These are phyloP conservation scores for Podospora conica DNA, from an alignment of 495 filamentous ascomycete species.

Conservation along the genomic window DNA sequence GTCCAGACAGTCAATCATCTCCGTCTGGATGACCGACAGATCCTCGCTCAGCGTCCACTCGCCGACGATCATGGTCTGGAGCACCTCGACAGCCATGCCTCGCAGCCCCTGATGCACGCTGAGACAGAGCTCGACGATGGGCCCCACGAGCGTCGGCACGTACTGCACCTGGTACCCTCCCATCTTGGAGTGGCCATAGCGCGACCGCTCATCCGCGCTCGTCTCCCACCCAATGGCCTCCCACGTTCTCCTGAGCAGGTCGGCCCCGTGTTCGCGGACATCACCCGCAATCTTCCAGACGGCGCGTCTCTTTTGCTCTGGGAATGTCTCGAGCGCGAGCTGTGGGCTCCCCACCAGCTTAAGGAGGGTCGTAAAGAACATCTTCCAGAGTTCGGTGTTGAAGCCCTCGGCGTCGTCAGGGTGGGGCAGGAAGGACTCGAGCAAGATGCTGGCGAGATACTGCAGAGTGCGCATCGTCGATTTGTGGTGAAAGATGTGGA, in stretches of 20 bases:
- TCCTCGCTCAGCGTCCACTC: conserved; percentile 98
- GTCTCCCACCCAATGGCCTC: conserved; percentile 97
- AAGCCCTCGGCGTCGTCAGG: conserved; percentile 91
- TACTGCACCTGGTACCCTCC: conserved; percentile 98
- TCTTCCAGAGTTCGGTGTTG: conserved; percentile 87
- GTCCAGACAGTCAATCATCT: conserved; percentile 94
- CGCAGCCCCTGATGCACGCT: conserved; percentile 91
- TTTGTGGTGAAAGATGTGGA: conserved; percentile 92
- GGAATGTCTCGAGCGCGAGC: conserved; percentile 90
- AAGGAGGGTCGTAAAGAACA: conserved; percentile 84
- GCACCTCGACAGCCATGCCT: conserved; percentile 81
- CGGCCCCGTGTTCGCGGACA: conserved; percentile 85
- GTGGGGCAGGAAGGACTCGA: conserved; percentile 71
- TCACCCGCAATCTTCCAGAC: conserved; percentile 99
- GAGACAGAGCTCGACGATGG: conserved; percentile 88
- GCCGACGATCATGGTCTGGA: conserved; percentile 96
- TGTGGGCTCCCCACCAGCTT: conserved; percentile 83
- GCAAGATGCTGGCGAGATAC: conserved; percentile 67
- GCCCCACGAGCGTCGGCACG: conserved; percentile 81
- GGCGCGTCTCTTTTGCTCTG: conserved; percentile 89
- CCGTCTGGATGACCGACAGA: conserved; percentile 84
- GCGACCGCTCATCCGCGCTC: conserved; percentile 59
- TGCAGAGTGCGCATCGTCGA: conserved; percentile 86
- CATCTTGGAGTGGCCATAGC: conserved; percentile 75
- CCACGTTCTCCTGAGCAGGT: conserved; percentile 78